A percentile compares a stretch with the other conserved stretches of the same genome.
These are phyloP conservation scores for Kondoa malvinella DNA, from an alignment of 768 basidiomycete species.

Conservation along the genomic window DNA sequence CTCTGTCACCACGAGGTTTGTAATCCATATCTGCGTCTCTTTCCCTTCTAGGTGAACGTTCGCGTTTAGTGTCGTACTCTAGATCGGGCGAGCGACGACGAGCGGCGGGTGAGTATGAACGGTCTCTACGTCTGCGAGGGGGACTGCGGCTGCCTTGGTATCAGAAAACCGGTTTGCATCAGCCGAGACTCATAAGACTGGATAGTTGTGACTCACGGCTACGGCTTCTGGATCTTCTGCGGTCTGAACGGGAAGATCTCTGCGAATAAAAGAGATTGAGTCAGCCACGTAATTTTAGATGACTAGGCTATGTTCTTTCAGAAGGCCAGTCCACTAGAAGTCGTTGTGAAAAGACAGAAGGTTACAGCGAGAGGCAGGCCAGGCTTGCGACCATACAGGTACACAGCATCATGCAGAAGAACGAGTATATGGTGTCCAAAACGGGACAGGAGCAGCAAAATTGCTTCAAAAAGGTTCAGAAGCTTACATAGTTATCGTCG, in stretches of 20 bases:
- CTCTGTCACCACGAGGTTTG: constrained; percentile 19
- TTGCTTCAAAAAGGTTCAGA: too few relatives aligned
- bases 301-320: too few relatives aligned
- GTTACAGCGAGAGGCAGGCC: too few relatives aligned
- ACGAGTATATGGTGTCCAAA: too few relatives aligned
- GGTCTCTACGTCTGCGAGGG: constrained; percentile 10
- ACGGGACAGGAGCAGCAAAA: too few relatives aligned
- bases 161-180: background rate
- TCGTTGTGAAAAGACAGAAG: too few relatives aligned
- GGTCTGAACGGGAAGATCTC: background rate
- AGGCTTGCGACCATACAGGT: too few relatives aligned
- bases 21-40: constrained; percentile 26
- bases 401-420: too few relatives aligned
- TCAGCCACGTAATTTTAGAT: too few relatives aligned
- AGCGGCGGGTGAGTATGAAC: background rate
- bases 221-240: background rate
- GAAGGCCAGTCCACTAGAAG: too few relatives aligned
- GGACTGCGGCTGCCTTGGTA: background rate
- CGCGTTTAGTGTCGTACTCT: too few relatives aligned
- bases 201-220: constrained; percentile 1
- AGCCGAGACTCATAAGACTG: background rate
- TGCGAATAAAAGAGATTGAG: too few relatives aligned
- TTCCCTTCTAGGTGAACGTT: constrained; percentile 36
- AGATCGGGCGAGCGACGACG: constrained; percentile 9
- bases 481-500: background rate